Conservation (phyloP, 768 basidiomycete species). For the Amanita polypyramis region DNA sequence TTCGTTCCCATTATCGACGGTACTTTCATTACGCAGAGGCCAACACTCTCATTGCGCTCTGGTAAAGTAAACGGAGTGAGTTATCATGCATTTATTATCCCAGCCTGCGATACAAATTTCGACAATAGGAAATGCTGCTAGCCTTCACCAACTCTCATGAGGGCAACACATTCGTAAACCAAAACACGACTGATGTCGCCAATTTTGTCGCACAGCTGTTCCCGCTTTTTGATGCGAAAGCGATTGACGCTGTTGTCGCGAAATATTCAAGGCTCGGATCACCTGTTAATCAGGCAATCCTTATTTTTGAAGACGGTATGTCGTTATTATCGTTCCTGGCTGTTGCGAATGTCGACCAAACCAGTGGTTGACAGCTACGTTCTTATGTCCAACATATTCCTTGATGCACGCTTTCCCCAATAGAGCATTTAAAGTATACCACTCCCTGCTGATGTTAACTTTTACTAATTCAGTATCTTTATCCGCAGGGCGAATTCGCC, state of each 20-base stretch:
- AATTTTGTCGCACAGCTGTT: slow-evolving; percentile 28
- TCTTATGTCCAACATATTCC: slow-evolving; percentile 34
- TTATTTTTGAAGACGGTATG: slow-evolving; percentile 30
- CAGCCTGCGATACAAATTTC: no score
- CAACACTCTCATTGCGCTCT: slow-evolving; percentile 24
- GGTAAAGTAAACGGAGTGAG: slow-evolving; percentile 34
- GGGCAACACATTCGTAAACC: slow-evolving; percentile 29
- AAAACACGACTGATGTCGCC: slow-evolving; percentile 15
- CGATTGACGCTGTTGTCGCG: slow-evolving; percentile 15
- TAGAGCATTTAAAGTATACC: slow-evolving; percentile 22
- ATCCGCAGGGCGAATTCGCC: slow-evolving; percentile 28
- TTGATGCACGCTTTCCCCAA: slow-evolving; percentile 22
- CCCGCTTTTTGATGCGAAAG: slow-evolving; percentile 21
- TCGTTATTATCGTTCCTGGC: background rate
- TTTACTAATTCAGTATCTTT: background rate
- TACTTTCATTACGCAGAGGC: slow-evolving; percentile 31
- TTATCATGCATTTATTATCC: background rate
- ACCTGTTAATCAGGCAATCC: slow-evolving; percentile 22
- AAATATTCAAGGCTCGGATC: slow-evolving; percentile 23
- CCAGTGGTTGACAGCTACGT: slow-evolving; percentile 23
- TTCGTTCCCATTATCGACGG: slow-evolving; percentile 40
- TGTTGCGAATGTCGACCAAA: no score
- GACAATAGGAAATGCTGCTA: slow-evolving; percentile 19
- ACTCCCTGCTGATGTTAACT: background rate
- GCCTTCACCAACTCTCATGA: slow-evolving; percentile 29